phyloP scores from a whole-genome alignment of 306 rosid genomes.

The Prunus campanulata region DNA sequence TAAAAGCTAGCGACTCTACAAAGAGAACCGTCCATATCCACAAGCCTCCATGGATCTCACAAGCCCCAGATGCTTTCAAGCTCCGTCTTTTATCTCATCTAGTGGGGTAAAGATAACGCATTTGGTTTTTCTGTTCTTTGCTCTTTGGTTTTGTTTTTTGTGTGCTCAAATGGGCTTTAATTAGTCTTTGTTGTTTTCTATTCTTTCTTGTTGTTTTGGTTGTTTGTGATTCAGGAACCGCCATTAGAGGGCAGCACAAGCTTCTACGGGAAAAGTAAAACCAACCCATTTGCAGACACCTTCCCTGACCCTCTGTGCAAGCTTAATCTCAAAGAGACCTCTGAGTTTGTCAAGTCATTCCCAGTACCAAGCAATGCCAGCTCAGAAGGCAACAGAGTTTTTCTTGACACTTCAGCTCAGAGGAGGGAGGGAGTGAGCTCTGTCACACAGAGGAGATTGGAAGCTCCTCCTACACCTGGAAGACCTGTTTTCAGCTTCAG shows the following conservation, averaged over 20 bases:
- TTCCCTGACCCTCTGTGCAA: conserved; percentile 91
- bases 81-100: conserved; percentile 44
- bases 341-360: conserved; percentile 94
- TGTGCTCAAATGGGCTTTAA: background rate
- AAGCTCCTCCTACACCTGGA: conserved; percentile 89
- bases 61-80: conserved; percentile 50
- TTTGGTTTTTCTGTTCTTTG: background rate
- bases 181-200: background rate
- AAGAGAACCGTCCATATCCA: background rate
- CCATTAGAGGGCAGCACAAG: conserved; percentile 44
- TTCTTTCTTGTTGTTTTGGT: background rate
- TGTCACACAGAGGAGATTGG: conserved; percentile 48
- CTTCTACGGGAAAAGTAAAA: conserved; percentile 50
- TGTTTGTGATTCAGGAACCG: conserved; percentile 50
- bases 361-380: conserved; percentile 46
- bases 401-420: conserved; percentile 34
- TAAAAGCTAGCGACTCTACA: background rate
- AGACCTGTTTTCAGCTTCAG: conserved; percentile 84
- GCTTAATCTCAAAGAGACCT: conserved; percentile 79
- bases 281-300: conserved; percentile 64
- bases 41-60: conserved; percentile 54
- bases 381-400: conserved; percentile 31
- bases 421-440: conserved; percentile 40
- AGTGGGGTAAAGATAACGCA: conserved; percentile 45
- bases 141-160: background rate